Conservation (phyloP, 768 basidiomycete species). For the Podaxis sp. region DNA sequence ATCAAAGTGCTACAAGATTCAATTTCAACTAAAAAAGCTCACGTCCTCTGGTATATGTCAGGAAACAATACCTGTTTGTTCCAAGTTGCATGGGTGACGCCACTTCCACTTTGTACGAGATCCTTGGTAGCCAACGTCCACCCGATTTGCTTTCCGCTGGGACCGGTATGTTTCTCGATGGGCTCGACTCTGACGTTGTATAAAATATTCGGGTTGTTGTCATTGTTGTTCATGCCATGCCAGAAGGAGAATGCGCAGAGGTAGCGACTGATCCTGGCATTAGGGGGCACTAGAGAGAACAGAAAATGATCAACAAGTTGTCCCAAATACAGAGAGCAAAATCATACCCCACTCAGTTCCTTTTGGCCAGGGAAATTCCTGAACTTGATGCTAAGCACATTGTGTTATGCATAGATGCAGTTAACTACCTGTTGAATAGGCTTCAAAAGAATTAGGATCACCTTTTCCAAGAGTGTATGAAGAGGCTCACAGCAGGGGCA, state of each 20-base stretch:
- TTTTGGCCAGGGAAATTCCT: constrained; percentile 31
- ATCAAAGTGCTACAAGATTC: constrained; percentile 31
- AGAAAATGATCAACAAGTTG: neutral
- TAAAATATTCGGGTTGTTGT: constrained; percentile 34
- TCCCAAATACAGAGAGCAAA: neutral
- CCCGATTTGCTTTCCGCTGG: constrained; percentile 28
- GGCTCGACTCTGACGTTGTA: constrained; percentile 51
- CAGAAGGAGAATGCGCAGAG: constrained; percentile 42
- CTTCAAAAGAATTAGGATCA: constrained; percentile 9
- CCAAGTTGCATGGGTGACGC: constrained; percentile 34
- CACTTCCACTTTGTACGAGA: constrained; percentile 20
- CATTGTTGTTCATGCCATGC: constrained; percentile 42
- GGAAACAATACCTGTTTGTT: constrained; percentile 30
- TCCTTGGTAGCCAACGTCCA: constrained; percentile 36
- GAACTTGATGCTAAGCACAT: constrained; percentile 17
- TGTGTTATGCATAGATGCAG: neutral
- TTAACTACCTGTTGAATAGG: constrained; percentile 24
- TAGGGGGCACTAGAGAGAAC: constrained; percentile 28
- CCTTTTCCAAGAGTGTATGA: neutral
- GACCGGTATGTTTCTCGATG: constrained; percentile 37
- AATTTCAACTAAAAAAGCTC: constrained; percentile 12
- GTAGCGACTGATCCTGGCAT: constrained; percentile 35
- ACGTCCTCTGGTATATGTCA: neutral
- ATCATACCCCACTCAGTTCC: constrained; percentile 32
- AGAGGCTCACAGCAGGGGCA: constrained; percentile 31